These are phyloP conservation scores for Rubroboletus satanas DNA, from an alignment of 768 basidiomycete genomes.

Conservation along the genomic window DNA sequence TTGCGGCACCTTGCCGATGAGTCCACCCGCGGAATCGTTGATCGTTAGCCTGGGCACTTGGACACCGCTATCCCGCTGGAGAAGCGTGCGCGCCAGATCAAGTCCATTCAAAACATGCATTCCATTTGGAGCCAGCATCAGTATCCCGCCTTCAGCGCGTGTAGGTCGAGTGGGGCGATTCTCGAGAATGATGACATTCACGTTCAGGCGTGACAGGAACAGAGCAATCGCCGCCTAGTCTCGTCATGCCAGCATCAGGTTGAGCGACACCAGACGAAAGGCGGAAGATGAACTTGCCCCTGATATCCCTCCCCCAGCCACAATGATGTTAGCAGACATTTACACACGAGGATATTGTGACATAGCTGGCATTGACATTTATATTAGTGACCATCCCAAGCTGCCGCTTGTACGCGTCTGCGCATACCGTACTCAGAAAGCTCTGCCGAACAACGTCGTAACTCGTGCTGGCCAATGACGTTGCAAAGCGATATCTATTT, in stretches of 20 bases:
- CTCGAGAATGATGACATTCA: conserved; percentile 22
- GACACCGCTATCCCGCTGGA: conserved; percentile 19
- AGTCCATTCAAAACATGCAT: conserved; percentile 29
- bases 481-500: background rate
- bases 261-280: background rate
- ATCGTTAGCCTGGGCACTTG: conserved; percentile 21
- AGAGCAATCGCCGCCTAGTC: conserved; percentile 20
- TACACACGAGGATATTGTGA: background rate
- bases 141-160: conserved; percentile 22
- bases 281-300: conserved; percentile 19
- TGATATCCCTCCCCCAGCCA: conserved; percentile 28
- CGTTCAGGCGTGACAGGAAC: conserved; percentile 24
- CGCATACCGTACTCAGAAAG: too few species aligned
- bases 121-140: conserved; percentile 30
- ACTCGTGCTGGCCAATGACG: conserved; percentile 1
- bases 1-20: conserved; percentile 23
- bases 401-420: conserved; percentile 19
- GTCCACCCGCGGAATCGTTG: conserved; percentile 19
- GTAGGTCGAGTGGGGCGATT: conserved; percentile 15
- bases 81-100: conserved; percentile 21
- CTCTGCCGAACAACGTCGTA: too few species aligned
- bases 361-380: background rate
- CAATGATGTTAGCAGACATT: conserved; percentile 25
- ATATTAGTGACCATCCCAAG: background rate
- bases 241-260: background rate